These are phyloP conservation scores for Thielaviopsis euricoi DNA, from an alignment of 2,329 filamentous ascomycete genomes.

Conservation along the genomic window DNA sequence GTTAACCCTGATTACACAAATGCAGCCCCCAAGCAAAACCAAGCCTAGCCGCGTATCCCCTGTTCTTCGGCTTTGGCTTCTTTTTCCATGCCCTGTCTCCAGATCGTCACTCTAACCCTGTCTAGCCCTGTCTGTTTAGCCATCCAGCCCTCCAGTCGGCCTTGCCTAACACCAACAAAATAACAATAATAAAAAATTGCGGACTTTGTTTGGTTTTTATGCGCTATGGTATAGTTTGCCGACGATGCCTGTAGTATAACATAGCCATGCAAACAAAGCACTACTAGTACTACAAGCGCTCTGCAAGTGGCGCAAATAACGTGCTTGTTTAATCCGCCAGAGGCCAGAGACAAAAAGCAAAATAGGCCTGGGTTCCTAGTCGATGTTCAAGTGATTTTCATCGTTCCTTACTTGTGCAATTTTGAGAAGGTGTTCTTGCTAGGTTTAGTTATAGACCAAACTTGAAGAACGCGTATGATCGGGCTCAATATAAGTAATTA, in stretches of 20 bases:
- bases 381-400: not conserved
- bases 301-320: too few relatives aligned
- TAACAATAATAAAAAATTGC: too few relatives aligned
- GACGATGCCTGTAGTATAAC: too few relatives aligned
- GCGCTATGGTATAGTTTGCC: too few relatives aligned
- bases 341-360: not conserved
- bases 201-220: too few relatives aligned
- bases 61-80: not conserved
- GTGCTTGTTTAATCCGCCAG: not conserved
- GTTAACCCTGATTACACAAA: not conserved
- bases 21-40: not conserved
- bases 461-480: not conserved
- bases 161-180: not conserved
- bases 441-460: not conserved
- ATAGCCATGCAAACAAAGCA: too few relatives aligned
- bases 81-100: not conserved
- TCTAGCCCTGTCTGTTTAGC: not conserved
- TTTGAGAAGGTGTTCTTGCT: not conserved
- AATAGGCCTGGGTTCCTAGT: not conserved
- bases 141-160: not conserved
- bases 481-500: not conserved
- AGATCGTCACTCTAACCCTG: not conserved
- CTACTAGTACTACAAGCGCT: too few relatives aligned
- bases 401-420: not conserved
- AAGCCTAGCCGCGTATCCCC: not conserved